phyloP scores from a whole-genome alignment of 2,329 filamentous ascomycete genomes.

The Colletotrichum limetticola region DNA sequence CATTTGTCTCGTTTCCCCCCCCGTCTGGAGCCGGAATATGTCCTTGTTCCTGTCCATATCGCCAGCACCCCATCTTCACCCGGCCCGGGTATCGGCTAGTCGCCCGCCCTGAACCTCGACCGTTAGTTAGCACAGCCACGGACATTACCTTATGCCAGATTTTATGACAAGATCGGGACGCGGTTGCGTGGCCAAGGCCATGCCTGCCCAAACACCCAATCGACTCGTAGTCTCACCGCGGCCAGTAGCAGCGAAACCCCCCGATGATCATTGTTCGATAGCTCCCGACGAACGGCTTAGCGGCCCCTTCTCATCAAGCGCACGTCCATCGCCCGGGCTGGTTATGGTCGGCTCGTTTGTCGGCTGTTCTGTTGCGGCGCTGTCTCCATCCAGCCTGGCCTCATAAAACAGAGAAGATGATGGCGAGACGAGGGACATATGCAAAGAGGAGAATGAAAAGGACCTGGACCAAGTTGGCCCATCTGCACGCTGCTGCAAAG shows the following conservation, averaged over 20 bases:
- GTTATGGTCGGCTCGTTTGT: slow-evolving; percentile 25
- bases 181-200: slow-evolving; percentile 33
- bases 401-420: background rate
- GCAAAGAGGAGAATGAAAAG: slow-evolving; percentile 17
- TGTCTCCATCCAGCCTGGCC: slow-evolving; percentile 3
- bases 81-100: slow-evolving; percentile 1
- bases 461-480: slow-evolving; percentile 20
- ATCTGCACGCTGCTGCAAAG: slow-evolving; percentile 18
- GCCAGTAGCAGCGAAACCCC: slow-evolving; percentile 31
- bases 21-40: background rate
- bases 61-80: background rate
- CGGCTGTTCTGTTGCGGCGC: slow-evolving; percentile 10
- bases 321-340: slow-evolving; percentile 19
- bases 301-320: slow-evolving; percentile 26
- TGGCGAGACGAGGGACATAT: background rate
- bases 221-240: slow-evolving; percentile 13
- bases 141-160: slow-evolving; percentile 31
- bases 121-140: slow-evolving; percentile 9
- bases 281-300: slow-evolving; percentile 29
- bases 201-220: slow-evolving; percentile 25
- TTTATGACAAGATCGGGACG: slow-evolving; percentile 31
- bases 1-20: background rate
- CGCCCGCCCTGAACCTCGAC: background rate
- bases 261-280: slow-evolving; percentile 33
- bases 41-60: background rate